Percentiles rank a stretch among this genome's conserved stretches.
Evolutionary conservation across 139 green algal genomes (phyloP).

Genomic region (Deuterostichococcus epilithicus): DNA sequence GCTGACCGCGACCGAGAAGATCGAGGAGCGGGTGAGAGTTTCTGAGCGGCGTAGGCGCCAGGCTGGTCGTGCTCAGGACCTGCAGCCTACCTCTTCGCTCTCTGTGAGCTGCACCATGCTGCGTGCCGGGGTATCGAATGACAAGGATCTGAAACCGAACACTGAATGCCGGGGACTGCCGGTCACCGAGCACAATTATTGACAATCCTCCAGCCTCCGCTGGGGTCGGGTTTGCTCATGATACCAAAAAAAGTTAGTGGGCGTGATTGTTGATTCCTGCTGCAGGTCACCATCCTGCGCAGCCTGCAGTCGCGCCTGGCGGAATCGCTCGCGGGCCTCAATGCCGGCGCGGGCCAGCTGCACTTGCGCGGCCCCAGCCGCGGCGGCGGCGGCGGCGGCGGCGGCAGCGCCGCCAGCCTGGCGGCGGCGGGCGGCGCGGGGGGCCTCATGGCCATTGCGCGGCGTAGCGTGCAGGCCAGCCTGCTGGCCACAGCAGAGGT

Average conservation of each 20-base stretch:
- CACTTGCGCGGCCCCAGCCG: constrained; percentile 16
- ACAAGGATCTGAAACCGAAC: too few relatives aligned
- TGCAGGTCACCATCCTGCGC: constrained; percentile 37
- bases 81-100: too few relatives aligned
- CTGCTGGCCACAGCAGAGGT: not conserved
- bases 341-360: constrained; percentile 21
- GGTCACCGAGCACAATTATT: too few relatives aligned
- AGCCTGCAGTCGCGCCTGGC: constrained; percentile 27
- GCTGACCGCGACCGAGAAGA: constrained; percentile 19
- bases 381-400: not conserved
- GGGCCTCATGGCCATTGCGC: not conserved
- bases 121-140: too few relatives aligned
- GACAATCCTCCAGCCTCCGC: too few relatives aligned
- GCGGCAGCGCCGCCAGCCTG: not conserved
- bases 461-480: not conserved
- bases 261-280: constrained; percentile 19
- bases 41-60: too few relatives aligned
- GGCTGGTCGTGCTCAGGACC: too few relatives aligned
- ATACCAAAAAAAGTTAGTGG: too few relatives aligned
- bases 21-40: constrained; percentile 21
- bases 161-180: too few relatives aligned
- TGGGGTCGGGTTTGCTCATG: too few relatives aligned
- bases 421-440: too few relatives aligned
- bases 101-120: too few relatives aligned
- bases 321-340: constrained; percentile 35